Percentiles rank a stretch among this genome's conserved stretches.
Conservation (phyloP, 495 filamentous ascomycete species). For the Aspergillus baeticus region DNA sequence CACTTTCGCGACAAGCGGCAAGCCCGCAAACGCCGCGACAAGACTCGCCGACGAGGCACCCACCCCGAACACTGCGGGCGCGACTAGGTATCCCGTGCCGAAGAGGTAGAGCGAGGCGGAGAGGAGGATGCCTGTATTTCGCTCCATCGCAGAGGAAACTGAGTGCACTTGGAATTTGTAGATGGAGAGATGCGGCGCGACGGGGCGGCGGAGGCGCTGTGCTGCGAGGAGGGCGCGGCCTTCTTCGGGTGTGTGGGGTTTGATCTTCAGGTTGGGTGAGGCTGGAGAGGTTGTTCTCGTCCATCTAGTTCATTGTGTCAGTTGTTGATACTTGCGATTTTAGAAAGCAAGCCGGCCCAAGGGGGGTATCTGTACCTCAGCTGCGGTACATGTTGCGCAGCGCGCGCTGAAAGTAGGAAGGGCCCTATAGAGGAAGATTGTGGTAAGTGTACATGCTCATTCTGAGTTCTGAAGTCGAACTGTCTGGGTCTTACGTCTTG, state of each 20-base stretch:
- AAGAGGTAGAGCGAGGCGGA: slow-evolving; percentile 66
- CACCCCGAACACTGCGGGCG: slow-evolving; percentile 70
- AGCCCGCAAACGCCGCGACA: slow-evolving; percentile 63
- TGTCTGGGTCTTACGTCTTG: too few relatives aligned
- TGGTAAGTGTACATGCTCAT: too few relatives aligned
- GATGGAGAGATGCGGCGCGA: slow-evolving; percentile 74
- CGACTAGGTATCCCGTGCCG: slow-evolving; percentile 66
- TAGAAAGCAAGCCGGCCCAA: too few relatives aligned
- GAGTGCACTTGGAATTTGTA: slow-evolving; percentile 63
- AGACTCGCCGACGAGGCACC: slow-evolving; percentile 68
- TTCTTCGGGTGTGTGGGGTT: slow-evolving; percentile 41
- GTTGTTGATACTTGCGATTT: too few relatives aligned
- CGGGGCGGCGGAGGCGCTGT: slow-evolving; percentile 74
- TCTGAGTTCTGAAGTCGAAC: too few relatives aligned
- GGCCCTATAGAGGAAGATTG: too few relatives aligned
- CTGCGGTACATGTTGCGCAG: too few relatives aligned
- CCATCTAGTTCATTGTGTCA: too few relatives aligned
- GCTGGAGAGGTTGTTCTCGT: too few relatives aligned
- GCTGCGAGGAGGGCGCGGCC: slow-evolving; percentile 49
- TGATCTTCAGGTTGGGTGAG: too few relatives aligned
- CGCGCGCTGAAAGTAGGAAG: too few relatives aligned
- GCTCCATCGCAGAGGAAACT: slow-evolving; percentile 62
- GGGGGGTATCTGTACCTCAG: too few relatives aligned
- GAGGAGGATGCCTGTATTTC: slow-evolving; percentile 52
- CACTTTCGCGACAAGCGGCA: slow-evolving; percentile 60